A percentile compares a stretch with the other conserved stretches of the same genome.
Evolutionary conservation across 2,329 filamentous ascomycete genomes (phyloP).

Genomic region (Aureobasidium sp.): DNA sequence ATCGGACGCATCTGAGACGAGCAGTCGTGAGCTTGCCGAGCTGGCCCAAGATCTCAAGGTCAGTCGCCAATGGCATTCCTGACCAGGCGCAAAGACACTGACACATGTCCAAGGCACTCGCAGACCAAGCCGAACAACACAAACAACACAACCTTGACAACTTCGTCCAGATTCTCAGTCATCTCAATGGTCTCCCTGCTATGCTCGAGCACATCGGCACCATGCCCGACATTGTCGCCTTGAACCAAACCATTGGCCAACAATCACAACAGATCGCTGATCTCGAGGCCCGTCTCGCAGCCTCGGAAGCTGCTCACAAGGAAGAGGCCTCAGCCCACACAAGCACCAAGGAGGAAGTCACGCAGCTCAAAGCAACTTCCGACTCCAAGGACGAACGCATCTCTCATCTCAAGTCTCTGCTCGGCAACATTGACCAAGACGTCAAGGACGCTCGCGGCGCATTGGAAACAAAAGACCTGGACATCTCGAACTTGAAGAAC

Average conservation of each 20-base stretch:
- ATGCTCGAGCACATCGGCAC: constrained; percentile 4
- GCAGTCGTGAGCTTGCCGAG: not conserved
- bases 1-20: not conserved
- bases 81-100: not conserved
- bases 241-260: constrained; percentile 1
- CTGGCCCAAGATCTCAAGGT: constrained; percentile 10
- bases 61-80: too few species aligned
- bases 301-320: not conserved
- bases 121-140: constrained; percentile 5
- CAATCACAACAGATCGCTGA: constrained; percentile 6
- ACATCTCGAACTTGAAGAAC: not conserved
- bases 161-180: constrained; percentile 5
- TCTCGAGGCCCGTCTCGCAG: constrained; percentile 1
- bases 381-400: constrained; percentile 1
- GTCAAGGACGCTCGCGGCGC: not conserved
- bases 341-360: not conserved
- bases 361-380: not conserved
- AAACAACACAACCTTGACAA: constrained; percentile 8
- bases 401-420: not conserved
- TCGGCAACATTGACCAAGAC: not conserved
- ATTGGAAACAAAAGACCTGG: not conserved
- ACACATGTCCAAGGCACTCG: not conserved
- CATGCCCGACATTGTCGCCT: not conserved
- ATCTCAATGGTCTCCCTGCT: not conserved
- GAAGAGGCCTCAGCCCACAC: not conserved